phyloP scores from a whole-genome alignment of 2,329 filamentous ascomycete species.

The Zasmidium angulare region DNA sequence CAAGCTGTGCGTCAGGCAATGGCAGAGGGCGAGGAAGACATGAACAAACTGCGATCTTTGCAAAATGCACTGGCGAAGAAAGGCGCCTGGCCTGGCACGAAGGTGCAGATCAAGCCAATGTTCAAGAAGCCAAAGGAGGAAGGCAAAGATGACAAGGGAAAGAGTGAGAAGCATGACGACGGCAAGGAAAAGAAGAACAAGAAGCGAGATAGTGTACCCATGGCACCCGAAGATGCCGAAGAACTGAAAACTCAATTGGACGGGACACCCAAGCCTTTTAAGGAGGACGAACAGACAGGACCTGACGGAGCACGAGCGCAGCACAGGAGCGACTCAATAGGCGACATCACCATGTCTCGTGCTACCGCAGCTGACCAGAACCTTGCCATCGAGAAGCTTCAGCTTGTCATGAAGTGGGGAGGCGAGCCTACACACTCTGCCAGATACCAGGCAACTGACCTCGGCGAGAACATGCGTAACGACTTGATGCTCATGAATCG shows the following conservation, averaged over 20 bases:
- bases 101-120: slow-evolving; percentile 99
- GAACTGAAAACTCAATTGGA: slow-evolving; percentile 7
- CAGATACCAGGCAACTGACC: slow-evolving; percentile 90
- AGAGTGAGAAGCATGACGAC: slow-evolving; percentile 53
- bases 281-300: slow-evolving; percentile 31
- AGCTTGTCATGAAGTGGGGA: slow-evolving; percentile 98
- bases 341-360: slow-evolving; percentile 86
- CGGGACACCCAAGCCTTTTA: background rate
- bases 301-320: slow-evolving; percentile 49
- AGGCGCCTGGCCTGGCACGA: slow-evolving; percentile 89
- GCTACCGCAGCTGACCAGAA: slow-evolving; percentile 93
- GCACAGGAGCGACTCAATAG: slow-evolving; percentile 77
- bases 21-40: slow-evolving; percentile 77
- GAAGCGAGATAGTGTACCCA: slow-evolving; percentile 21
- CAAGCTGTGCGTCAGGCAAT: slow-evolving; percentile 82
- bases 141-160: slow-evolving; percentile 16
- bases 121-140: slow-evolving; percentile 76
- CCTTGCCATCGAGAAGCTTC: slow-evolving; percentile 89
- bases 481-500: slow-evolving; percentile 90
- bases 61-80: slow-evolving; percentile 89
- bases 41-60: slow-evolving; percentile 78
- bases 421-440: slow-evolving; percentile 97
- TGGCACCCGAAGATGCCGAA: slow-evolving; percentile 17
- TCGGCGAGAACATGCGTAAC: slow-evolving; percentile 93
- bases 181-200: slow-evolving; percentile 40